Evolutionary conservation across 2,329 filamentous ascomycete genomes (phyloP), one percentile per base, ranked within the genome.

Genomic region (Orbilia javanica): DNA sequence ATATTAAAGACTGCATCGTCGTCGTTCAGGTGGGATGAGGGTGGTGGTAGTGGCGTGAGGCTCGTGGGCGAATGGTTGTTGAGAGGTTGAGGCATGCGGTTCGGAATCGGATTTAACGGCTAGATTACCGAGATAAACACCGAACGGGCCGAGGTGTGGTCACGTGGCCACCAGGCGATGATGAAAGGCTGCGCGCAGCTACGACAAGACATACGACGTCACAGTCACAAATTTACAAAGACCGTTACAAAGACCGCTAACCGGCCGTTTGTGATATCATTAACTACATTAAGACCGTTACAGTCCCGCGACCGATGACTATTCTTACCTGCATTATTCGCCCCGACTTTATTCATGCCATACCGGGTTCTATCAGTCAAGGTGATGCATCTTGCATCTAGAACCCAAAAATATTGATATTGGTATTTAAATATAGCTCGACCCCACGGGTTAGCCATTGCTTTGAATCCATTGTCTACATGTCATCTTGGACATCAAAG

Each of bases 11-110:
- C 39, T 29, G 48, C 52, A 70, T 62, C 52, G 11, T 62, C 29
- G 29, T 34, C 13, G 13, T 53, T 29, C 50, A n/a, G 4, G 11
- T 34, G 10, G 20, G 20, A 52, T 52, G 44, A 52, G 31, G 68
- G 53, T 31, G 39, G 64, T n/a, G 39, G 39, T 44, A 20, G 42
- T 73, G 69, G 60, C 50, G 50, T 73, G 69, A 73, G 55, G 69
- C 60, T 60, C 69, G 50, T 60, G 66, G 48, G 42, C n/a, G n/a
- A n/a, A n/a, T 34, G 20, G 69, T 42, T 39, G 48, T 39, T 48
- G 62, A 44, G 39, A 53, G 55, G 53, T 60, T 60, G 31, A 42
- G 53, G 53, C n/a, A n/a, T 60, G 52, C 15, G 34, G 53, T 64
- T 57, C 57, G 68, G 68, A 57, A 65, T 8, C 69, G 69, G 69